phyloP scores from a whole-genome alignment of 331 rosid genomes.

The Quercus phellos region DNA sequence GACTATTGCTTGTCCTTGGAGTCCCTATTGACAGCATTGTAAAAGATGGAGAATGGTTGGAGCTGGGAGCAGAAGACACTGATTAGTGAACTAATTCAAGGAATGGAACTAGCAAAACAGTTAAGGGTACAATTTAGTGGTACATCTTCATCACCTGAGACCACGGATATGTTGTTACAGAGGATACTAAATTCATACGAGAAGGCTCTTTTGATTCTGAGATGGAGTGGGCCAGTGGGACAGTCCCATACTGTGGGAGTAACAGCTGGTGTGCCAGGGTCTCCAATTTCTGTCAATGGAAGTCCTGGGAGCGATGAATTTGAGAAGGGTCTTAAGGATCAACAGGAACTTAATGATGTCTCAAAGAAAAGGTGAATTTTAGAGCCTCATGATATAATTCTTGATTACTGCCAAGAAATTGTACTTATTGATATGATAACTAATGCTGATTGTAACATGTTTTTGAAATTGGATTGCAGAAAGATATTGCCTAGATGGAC shows the following conservation, averaged over 20 bases:
- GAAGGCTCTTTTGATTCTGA: slow-evolving; percentile 57
- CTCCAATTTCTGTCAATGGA: slow-evolving; percentile 47
- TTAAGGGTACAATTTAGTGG: slow-evolving; percentile 37
- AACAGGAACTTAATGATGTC: slow-evolving; percentile 30
- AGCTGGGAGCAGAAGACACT: slow-evolving; percentile 61
- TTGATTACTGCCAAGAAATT: not conserved
- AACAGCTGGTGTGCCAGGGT: slow-evolving; percentile 33
- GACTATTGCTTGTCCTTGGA: not conserved
- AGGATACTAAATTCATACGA: slow-evolving; percentile 59
- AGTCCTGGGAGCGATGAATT: slow-evolving; percentile 53
- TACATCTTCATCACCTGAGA: slow-evolving; percentile 33
- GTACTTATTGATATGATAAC: slow-evolving; percentile 1
- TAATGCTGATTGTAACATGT: not conserved
- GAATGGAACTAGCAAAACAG: slow-evolving; percentile 63
- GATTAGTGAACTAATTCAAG: slow-evolving; percentile 53
- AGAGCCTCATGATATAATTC: not conserved
- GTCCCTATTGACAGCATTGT: slow-evolving; percentile 1
- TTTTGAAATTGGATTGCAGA: slow-evolving; percentile 44
- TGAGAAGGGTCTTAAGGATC: slow-evolving; percentile 35
- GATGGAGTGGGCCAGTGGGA: slow-evolving; percentile 32
- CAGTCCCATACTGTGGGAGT: slow-evolving; percentile 22
- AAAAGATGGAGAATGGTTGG: slow-evolving; percentile 46
- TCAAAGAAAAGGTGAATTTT: slow-evolving; percentile 66
- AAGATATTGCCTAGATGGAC: slow-evolving; percentile 63
- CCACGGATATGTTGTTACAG: slow-evolving; percentile 39